Base-by-base conservation (phyloP, 495 filamentous ascomycete genomes). In the Penicillium canescens region DNA sequence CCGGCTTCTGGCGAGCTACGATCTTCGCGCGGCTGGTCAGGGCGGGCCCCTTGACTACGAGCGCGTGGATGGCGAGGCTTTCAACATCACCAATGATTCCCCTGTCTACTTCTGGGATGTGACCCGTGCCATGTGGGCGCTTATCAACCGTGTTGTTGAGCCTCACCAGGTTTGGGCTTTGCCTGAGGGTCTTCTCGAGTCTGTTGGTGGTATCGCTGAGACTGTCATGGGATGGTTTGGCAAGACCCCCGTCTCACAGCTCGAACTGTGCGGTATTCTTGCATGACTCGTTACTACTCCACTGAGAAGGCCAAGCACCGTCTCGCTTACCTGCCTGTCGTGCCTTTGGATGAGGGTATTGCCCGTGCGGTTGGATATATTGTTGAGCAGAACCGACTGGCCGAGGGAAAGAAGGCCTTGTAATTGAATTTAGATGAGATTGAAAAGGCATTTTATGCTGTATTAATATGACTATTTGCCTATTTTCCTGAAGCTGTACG, bases 51-150 rank as follows among this genome's bases (percentile, higher is more conserved):
- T 92, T 21, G 85, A 89, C 67, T 73, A 86, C 63, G 90, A 95
- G 71, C 79, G 78, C 24, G 90, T 96, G 11, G 94, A 97, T 65
- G 94, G 94, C 36, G 92, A 98, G 69, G 88, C 88, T 20, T 98
- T 98, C 82, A 83, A 96, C 68, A 86, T 98, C 70, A 98, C 94
- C 54, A 98, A 98, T 69, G 92, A 89, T 63, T 77, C 80, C 48
- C 94, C 94, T 1, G 78, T 96, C 20, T 96, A 96, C 66, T 98
- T 98, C 79, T 98, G 93, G 93, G 95, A 98, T 66, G 88, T 93
- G 61, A 81, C 85, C 34, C 86, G 90, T 36, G 79, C 82, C 36
- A 80, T 93, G 28, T 98, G 92, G 91, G 80, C 77, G 6, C 76
- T 84, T n/a, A 84, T 83, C 11, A 85, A 85, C 35, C 81, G 80